Evolutionary conservation across 306 rosid genomes (phyloP).

Genomic region (Echinosophora koreensis): DNA sequence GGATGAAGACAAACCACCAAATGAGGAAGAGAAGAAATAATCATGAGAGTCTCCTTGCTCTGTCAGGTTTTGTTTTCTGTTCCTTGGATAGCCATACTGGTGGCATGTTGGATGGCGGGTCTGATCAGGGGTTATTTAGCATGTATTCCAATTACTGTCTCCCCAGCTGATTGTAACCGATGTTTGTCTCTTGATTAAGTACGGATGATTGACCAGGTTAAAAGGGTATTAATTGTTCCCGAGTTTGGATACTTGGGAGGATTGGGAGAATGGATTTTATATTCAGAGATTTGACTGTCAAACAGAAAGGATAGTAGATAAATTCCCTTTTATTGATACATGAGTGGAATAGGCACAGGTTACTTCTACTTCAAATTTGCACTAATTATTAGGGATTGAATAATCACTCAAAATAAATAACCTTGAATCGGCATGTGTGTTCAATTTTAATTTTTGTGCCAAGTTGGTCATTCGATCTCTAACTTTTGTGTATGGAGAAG

Average conservation of each 20-base stretch:
- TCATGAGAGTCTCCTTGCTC: constrained; percentile 26
- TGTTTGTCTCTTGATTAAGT: constrained; percentile 24
- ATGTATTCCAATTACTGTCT: constrained; percentile 30
- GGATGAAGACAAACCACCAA: constrained; percentile 70
- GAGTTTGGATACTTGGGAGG: background rate
- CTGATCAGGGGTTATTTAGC: constrained; percentile 24
- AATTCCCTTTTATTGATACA: too few species aligned
- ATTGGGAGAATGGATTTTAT: too few species aligned
- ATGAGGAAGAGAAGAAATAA: constrained; percentile 70
- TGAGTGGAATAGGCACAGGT: too few species aligned
- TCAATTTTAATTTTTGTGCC: too few species aligned
- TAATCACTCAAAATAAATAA: too few species aligned
- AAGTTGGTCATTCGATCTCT: too few species aligned
- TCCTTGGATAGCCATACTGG: constrained; percentile 33
- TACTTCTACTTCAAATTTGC: too few species aligned
- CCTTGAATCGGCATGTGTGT: too few species aligned
- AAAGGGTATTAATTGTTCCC: constrained; percentile 2
- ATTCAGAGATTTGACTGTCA: too few species aligned
- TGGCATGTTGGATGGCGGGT: constrained; percentile 43
- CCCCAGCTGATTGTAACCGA: constrained; percentile 34
- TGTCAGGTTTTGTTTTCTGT: constrained; percentile 34
- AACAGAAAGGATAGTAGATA: too few species aligned
- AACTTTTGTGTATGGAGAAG: too few species aligned
- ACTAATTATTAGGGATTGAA: too few species aligned
- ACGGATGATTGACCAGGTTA: constrained; percentile 22